Base-by-base conservation (phyloP, 371 early-diverging fungal species). In the Coemansia sp. region DNA sequence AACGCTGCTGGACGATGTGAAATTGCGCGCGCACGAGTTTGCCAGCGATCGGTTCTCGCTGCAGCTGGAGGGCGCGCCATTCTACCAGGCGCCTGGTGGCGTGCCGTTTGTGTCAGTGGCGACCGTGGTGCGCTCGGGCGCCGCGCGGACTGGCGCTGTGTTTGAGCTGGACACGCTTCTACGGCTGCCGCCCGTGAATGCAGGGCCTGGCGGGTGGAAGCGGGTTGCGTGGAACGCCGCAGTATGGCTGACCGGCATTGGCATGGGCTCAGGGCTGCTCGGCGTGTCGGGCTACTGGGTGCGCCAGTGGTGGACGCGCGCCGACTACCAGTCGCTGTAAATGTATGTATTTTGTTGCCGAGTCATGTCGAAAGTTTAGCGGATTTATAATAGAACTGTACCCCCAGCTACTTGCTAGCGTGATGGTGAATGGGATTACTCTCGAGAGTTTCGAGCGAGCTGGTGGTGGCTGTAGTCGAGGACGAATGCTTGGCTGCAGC, bases 271-370 rank as follows among this genome's bases (percentile, higher is more conserved):
- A 5, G 74, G 74, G 14, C 42, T 74, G 26, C 43, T 71, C 35
- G 74, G 74, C 47, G 72, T 65, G 30, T 70, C 74, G 11, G 74
- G 72, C 6, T 74, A 65, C 52, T 74, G 74, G 74, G 72, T 71
- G 55, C 74, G 75, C 38, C 75, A 74, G 62, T 74, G 75, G 75
- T 74, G 75, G 75, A 74, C 75, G 45, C 72, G 66, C 41, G 58
- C 75, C 2, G 75, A 74, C 56, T 74, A 74, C 42, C 72, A 74
- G 56, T 61, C 75, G 4, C 48, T 74, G 75, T 74, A 74, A 61
- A 65, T 71, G 40, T 33, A 48, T 34, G 34, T 51, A 31, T n/a
- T 53, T 33, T 53, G 26, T 38, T 38, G 9, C 38, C 5, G 9
- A 5, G 9, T 38, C 5, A 38, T 7, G 5, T 38, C 9, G 9